Evolutionary conservation across 306 rosid genomes (phyloP), one percentile per base, ranked within the genome.

Genomic region (Phaseolus lunatus): DNA sequence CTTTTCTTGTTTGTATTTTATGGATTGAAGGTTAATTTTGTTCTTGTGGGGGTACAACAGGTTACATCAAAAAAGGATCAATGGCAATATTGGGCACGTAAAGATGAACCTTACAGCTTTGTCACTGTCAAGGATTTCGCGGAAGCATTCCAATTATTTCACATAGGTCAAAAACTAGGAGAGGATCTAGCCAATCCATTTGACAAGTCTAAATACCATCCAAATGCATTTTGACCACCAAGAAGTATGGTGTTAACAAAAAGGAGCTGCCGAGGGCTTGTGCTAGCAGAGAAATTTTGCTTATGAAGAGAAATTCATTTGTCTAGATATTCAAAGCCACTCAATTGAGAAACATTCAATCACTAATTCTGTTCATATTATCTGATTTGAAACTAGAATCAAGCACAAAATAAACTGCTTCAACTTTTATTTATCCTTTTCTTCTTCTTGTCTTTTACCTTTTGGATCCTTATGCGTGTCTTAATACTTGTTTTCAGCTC

Each of bases 291-390:
- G 98, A 92, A 61, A 70, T 84, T 78, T 81, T 94, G 83, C 97
- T 94, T 39, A 94, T 94, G 96, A 94, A 89, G 85, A 80, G 97
- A 87, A 94, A 92, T 83, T 87, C 91, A 12, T 92, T 92, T 82
- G 91, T 89, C 35, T 84, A 88, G 84, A 78, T 92, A 73, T 94
- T 94, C 90, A 92, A 90, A 87, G 67, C 58, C 33, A 68, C 86
- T 56, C 87, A 84, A 54, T 97, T 94, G 75, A 89, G 97, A 70
- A 71, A n/a, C 16, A 76, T 72, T 75, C 68, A 23, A 63, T 37
- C 33, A 22, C 35, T 50, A 18, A 39, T 20, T 22, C 7, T 27
- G 7, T n/a, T 23, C 49, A 41, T 59, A 50, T 66, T 29, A 27
- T 68, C 47, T 80, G 12, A 57, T 70, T 52, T 19, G 15, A 9